These are phyloP conservation scores for Parafenestella ontariensis DNA, from an alignment of 2,329 filamentous ascomycete genomes.

Conservation along the genomic window DNA sequence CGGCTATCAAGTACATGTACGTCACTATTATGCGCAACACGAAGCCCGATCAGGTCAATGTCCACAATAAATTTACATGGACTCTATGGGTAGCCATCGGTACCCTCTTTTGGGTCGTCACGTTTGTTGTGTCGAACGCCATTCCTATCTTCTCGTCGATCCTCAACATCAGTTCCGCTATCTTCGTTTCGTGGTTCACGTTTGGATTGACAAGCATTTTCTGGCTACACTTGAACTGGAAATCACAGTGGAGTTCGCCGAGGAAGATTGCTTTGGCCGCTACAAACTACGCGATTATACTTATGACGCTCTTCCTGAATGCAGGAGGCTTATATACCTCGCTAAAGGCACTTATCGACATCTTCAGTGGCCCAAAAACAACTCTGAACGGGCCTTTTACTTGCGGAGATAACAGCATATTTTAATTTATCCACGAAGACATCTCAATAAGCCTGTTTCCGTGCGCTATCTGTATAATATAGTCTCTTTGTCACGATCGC, in stretches of 20 bases:
- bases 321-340: constrained; percentile 35
- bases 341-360: constrained; percentile 36
- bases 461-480: background rate
- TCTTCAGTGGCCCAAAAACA: constrained; percentile 34
- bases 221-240: constrained; percentile 57
- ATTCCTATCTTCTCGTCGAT: constrained; percentile 67
- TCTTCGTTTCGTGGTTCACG: constrained; percentile 73
- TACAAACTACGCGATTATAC: constrained; percentile 54
- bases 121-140: constrained; percentile 51
- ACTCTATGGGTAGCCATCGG: constrained; percentile 68
- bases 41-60: constrained; percentile 32
- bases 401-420: constrained; percentile 39
- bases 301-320: constrained; percentile 36
- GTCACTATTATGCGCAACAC: constrained; percentile 62
- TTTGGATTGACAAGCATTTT: constrained; percentile 56
- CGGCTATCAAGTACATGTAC: constrained; percentile 71
- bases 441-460: background rate
- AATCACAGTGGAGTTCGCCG: constrained; percentile 30
- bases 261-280: constrained; percentile 54
- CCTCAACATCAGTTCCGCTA: constrained; percentile 62
- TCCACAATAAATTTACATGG: constrained; percentile 63
- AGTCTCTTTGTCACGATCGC: background rate
- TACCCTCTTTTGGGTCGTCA: constrained; percentile 61
- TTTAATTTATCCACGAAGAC: constrained; percentile 14
- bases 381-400: constrained; percentile 38